Conservation (phyloP, 371 early-diverging fungal species). For the Apophysomyces elegans region DNA sequence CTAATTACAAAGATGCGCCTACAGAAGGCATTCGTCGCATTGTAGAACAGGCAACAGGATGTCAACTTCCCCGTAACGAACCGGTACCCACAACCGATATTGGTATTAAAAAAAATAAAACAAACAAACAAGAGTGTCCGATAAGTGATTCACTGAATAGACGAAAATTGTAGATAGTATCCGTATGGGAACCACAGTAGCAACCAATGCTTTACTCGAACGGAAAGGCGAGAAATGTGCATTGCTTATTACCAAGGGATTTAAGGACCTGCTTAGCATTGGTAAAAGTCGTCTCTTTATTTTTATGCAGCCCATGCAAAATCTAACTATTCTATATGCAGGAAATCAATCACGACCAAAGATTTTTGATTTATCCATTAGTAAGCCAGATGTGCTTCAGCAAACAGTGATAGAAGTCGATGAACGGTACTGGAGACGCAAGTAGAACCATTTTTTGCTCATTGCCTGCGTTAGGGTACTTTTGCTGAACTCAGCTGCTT, state of each 20-base stretch:
- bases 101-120: constrained; percentile 43
- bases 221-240: constrained; percentile 89
- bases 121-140: constrained; percentile 1
- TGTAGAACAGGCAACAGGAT: constrained; percentile 82
- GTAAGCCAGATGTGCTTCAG: constrained; percentile 85
- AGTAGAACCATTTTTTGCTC: background rate
- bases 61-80: constrained; percentile 66
- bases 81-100: constrained; percentile 78
- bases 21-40: constrained; percentile 93
- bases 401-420: constrained; percentile 86
- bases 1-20: constrained; percentile 93
- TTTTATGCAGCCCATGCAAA: background rate
- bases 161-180: constrained; percentile 64
- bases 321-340: constrained; percentile 33
- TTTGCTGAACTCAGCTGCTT: constrained; percentile 73
- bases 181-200: constrained; percentile 97
- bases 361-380: constrained; percentile 91
- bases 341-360: constrained; percentile 94
- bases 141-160: background rate
- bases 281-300: constrained; percentile 39
- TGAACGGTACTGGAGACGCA: constrained; percentile 66
- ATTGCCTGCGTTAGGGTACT: constrained; percentile 56
- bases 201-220: constrained; percentile 94
- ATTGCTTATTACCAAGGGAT: constrained; percentile 90
- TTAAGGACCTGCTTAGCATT: constrained; percentile 72